Conservation (phyloP, 2,329 filamentous ascomycete species). For the Fusarium decemcellulare region DNA sequence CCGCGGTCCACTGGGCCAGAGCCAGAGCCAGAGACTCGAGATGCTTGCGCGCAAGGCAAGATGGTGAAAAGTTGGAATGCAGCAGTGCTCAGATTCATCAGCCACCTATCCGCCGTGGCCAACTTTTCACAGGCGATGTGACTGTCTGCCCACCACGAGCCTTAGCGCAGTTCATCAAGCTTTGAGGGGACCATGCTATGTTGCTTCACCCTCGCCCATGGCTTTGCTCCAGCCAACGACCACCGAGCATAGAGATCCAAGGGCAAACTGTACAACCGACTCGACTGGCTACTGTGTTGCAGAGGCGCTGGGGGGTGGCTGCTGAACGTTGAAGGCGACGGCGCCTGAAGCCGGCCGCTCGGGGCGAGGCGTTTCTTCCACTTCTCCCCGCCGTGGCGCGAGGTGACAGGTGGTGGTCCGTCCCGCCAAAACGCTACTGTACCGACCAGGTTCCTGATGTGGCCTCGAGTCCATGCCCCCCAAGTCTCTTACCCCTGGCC, state of each 20-base stretch:
- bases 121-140: conserved; percentile 34
- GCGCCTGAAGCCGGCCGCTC: conserved; percentile 35
- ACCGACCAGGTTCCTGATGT: conserved; percentile 38
- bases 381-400: conserved; percentile 44
- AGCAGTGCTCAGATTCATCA: conserved; percentile 21
- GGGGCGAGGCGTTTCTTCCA: conserved; percentile 44
- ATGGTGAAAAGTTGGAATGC: conserved; percentile 37
- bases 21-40: conserved; percentile 18
- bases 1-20: conserved; percentile 1
- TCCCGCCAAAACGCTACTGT: conserved; percentile 34
- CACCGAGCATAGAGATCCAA: conserved; percentile 27
- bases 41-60: conserved; percentile 3
- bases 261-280: conserved; percentile 24
- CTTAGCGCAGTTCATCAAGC: conserved; percentile 33
- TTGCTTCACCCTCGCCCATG: conserved; percentile 21
- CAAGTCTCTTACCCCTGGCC: conserved; percentile 37
- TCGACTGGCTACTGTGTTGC: conserved; percentile 15
- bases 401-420: conserved; percentile 49
- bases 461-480: conserved; percentile 36
- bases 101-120: conserved; percentile 29
- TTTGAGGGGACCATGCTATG: conserved; percentile 19
- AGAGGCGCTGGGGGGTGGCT: conserved; percentile 41
- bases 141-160: conserved; percentile 35
- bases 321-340: conserved; percentile 29
- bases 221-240: conserved; percentile 37